Conservation (phyloP, 1,139 yeast species). For the Taphrina wiesneri region DNA sequence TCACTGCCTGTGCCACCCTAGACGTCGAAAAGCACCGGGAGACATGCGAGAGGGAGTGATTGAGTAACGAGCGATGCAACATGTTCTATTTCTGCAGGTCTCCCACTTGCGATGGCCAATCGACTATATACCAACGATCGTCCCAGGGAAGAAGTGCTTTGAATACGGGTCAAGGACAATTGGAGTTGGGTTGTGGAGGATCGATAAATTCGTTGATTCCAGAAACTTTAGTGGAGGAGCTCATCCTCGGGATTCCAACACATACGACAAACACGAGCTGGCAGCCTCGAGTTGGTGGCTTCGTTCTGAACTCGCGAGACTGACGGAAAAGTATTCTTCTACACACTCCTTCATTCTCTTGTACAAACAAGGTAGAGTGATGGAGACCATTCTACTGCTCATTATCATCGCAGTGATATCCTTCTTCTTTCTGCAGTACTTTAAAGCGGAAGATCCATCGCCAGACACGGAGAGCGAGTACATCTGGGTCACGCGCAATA, state of each 20-base stretch:
- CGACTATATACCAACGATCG: neutral
- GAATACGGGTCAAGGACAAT: neutral
- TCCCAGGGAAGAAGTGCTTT: neutral
- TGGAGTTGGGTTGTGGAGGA: neutral
- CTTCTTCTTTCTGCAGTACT: conserved; percentile 29
- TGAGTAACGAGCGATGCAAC: neutral
- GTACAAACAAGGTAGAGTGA: neutral
- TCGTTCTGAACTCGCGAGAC: neutral
- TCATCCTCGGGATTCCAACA: neutral
- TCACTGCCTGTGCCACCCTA: conserved; percentile 42
- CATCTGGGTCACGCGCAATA: conserved; percentile 24
- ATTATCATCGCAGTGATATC: conserved; percentile 12
- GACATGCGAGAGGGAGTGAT: neutral
- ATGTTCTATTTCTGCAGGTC: neutral
- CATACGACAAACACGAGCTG: neutral
- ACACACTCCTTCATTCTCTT: neutral
- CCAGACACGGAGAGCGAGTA: conserved; percentile 22
- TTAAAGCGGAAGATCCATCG: conserved; percentile 13
- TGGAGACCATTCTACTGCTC: conserved; percentile 5
- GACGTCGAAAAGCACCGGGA: conserved; percentile 38
- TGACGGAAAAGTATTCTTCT: no score
- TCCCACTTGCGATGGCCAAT: neutral
- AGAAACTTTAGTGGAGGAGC: conserved; percentile 7
- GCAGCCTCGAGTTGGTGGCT: neutral
- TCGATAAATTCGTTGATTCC: neutral